Evolutionary conservation across 768 basidiomycete genomes (phyloP).

Genomic region (Vararia minispora): DNA sequence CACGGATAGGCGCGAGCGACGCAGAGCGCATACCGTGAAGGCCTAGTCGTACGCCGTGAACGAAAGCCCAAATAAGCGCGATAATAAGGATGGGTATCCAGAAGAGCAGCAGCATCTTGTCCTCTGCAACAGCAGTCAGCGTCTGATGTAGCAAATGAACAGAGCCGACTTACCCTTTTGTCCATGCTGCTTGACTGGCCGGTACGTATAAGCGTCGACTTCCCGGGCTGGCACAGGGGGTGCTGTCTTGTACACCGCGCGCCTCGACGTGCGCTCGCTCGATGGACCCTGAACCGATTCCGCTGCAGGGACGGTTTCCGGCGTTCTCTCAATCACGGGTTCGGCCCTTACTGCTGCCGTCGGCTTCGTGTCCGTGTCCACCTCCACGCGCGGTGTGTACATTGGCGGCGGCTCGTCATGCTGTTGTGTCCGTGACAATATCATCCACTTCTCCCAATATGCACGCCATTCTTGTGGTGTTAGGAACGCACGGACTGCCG

Average conservation of each 20-base stretch:
- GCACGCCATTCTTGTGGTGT: conserved; percentile 48
- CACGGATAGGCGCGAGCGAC: no score
- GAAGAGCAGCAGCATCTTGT: conserved; percentile 76
- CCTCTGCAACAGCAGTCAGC: conserved; percentile 34
- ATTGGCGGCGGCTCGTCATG: conserved; percentile 58
- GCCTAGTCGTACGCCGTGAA: no score
- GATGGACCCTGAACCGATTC: no score
- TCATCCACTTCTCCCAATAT: conserved; percentile 71
- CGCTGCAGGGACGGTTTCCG: no score
- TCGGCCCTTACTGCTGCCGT: conserved; percentile 6
- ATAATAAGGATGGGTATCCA: conserved; percentile 76
- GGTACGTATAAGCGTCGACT: conserved; percentile 57
- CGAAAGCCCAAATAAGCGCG: conserved; percentile 23
- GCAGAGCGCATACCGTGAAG: conserved; percentile 14
- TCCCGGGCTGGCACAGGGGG: conserved; percentile 53
- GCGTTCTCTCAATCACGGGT: no score
- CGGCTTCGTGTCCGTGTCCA: conserved; percentile 13
- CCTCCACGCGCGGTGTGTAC: conserved; percentile 48
- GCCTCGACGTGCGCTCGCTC: conserved; percentile 15
- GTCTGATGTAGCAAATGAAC: background rate
- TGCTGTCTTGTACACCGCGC: conserved; percentile 34
- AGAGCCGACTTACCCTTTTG: conserved; percentile 50
- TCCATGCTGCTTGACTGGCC: conserved; percentile 33
- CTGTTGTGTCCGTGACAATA: conserved; percentile 32
- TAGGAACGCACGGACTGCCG: conserved; percentile 18